Base-by-base conservation (phyloP, 192 early-diverging fungal species). In the Coemansia pectinata region DNA sequence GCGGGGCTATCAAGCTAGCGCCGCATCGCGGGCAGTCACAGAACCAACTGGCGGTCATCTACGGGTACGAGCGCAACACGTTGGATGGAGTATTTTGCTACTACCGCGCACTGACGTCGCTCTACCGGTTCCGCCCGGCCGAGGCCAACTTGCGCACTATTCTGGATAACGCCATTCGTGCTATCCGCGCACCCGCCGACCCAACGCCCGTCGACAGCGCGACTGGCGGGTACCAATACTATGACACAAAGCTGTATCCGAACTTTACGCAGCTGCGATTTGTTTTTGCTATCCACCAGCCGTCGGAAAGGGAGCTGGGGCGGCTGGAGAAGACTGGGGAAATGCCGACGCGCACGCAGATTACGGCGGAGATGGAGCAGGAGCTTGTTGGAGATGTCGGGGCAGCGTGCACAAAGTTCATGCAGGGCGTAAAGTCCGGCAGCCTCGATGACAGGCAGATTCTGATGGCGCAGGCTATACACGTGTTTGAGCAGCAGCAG, bases 11-110 rank as follows among this genome's bases (percentile, higher is more conserved):
- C 31, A 58, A 65, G 10, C 60, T 81, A 67, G 79, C 79, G 39
- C 79, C 79, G 36, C 74, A 73, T 40, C 79, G 79, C 33, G 79
- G 79, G 0, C 79, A 81, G 71, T 52, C 79, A 4, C 71, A 81
- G 23, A 81, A 81, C 69, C 79, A 81, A 65, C 70, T 81, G 70
- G 79, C 74, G 1, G 79, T 81, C 10, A 66, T 81, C 53, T 66
- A 65, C 44, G 79, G 79, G 1, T 73, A 76, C 55, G 79, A 81
- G 63, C 70, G 63, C 34, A 73, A 71, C 65, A 73, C 41, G 33
- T 62, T 81, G 3, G 74, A 76, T 41, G 68, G 70, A 1, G 42
- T 73, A 2, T 81, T 81, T 36, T 36, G 61, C 27, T 81, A 81
- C 74, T 77, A 81, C 62, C 69, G 79, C 48, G 79, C 79, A 0